Base-by-base conservation (phyloP, 371 early-diverging fungal genomes). In the Sporodiniella umbellata region DNA sequence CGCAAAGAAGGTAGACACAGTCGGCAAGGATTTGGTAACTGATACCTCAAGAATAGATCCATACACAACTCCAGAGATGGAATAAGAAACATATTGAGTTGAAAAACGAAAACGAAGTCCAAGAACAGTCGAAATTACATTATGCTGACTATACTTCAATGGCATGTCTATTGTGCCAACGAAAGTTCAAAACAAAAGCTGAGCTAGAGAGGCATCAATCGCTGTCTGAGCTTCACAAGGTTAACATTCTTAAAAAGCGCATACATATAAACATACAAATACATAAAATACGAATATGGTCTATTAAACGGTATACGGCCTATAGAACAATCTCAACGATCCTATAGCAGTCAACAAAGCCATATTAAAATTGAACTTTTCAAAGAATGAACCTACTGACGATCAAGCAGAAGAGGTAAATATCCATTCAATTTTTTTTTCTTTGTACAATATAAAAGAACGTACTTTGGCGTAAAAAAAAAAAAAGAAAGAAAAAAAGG, bases 141-240 rank as follows among this genome's bases (percentile, higher is more conserved):
- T 71, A 76, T 48, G 48, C 71, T 31, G 84, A 85, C 51, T 47
- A 79, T 21, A 51, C 53, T 10, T 44, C 78, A 15, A 61, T 72
- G 51, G 80, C 81, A 21, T 87, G 88, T 53, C 42, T 87, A 6
- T 59, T 87, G 8, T 87, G 88, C 51, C 83, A 87, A 56, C 68
- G 88, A n/a, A 80, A 80, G 31, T 79, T 87, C 53, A 86, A 85
- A 53, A 53, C 74, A 1, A 42, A 60, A 4, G 66, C 74, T 38
- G 85, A 85, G 35, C 53, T 87, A 37, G 54, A 65, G 17, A 78
- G 79, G 48, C 88, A 87, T 49, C 79, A 84, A 53, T 54, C 68
- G 6, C 55, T 78, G 30, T 87, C 88, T 10, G 81, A 79, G 22
- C 68, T 87, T 24, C 88, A 87, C 68, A 85, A 86, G 68, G 84